These are phyloP conservation scores for Hysterium pulicare DNA, from an alignment of 2,329 filamentous ascomycete species.

Conservation along the genomic window DNA sequence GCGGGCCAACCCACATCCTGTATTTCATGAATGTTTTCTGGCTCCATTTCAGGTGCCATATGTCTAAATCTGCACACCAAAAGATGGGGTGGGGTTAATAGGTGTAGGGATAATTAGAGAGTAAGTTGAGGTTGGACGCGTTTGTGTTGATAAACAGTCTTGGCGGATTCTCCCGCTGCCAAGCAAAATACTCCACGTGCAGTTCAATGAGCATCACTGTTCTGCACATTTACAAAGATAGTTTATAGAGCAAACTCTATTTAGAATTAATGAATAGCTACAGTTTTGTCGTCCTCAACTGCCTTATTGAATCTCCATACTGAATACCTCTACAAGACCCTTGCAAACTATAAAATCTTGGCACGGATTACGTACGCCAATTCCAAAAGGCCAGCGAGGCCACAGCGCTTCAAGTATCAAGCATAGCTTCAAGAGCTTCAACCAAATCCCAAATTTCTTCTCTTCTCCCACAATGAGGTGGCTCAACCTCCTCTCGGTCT, in stretches of 20 bases:
- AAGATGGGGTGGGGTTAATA: constrained; percentile 11
- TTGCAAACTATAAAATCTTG: constrained; percentile 5
- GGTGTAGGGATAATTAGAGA: constrained; percentile 13
- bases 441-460: constrained; percentile 14
- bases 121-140: constrained; percentile 22
- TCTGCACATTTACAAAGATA: too few species aligned
- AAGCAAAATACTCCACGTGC: too few species aligned
- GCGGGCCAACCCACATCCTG: constrained; percentile 29
- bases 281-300: too few species aligned
- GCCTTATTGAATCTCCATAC: too few species aligned
- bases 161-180: neutral
- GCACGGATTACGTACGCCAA: constrained; percentile 26
- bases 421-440: constrained; percentile 16
- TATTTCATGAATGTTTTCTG: constrained; percentile 26
- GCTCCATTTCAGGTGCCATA: constrained; percentile 26
- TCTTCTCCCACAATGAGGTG: constrained; percentile 59
- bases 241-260: too few species aligned
- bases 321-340: neutral
- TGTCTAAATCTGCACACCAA: constrained; percentile 15
- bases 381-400: constrained; percentile 32
- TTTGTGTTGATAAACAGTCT: constrained; percentile 23
- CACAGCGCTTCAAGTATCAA: constrained; percentile 15
- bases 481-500: constrained; percentile 59
- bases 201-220: too few species aligned
- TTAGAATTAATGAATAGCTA: too few species aligned